A percentile compares a stretch with the other conserved stretches of the same genome.
Conservation (phyloP, 192 early-diverging fungal species). For the Linnemannia hyalina region DNA sequence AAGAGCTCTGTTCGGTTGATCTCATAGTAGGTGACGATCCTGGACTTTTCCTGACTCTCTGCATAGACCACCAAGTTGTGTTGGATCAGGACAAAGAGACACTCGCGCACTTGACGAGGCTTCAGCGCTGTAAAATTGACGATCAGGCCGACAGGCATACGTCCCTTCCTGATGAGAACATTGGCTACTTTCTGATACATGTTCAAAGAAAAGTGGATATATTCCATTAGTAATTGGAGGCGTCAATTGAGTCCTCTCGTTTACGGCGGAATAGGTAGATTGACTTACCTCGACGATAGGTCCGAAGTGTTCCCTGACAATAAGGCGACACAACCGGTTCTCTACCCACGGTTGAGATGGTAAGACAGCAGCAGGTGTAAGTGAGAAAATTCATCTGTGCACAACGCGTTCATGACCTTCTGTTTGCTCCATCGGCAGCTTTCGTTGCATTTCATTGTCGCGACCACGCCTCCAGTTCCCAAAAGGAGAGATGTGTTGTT, state of each 20-base stretch:
- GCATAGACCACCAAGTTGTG: constrained; percentile 84
- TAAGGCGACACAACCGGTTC: constrained; percentile 58
- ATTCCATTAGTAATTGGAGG: neutral
- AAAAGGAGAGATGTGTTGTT: neutral
- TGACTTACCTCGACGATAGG: constrained; percentile 74
- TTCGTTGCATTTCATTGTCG: neutral
- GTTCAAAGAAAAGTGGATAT: neutral
- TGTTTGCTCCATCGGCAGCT: neutral
- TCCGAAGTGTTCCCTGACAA: constrained; percentile 86
- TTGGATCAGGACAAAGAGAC: constrained; percentile 88
- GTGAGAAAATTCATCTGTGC: neutral
- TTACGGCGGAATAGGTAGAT: neutral
- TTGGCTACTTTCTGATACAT: constrained; percentile 69
- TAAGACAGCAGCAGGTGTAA: neutral
- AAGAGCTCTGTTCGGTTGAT: constrained; percentile 68
- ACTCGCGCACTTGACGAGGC: constrained; percentile 73
- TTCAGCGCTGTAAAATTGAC: constrained; percentile 63
- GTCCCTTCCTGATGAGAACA: constrained; percentile 74
- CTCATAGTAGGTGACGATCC: constrained; percentile 80
- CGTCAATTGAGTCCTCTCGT: neutral
- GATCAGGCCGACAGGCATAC: constrained; percentile 70
- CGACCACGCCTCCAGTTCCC: neutral
- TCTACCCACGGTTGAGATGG: constrained; percentile 18
- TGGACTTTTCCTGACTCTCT: constrained; percentile 68
- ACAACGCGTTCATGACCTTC: neutral